Percentiles rank a stretch among this genome's conserved stretches.
These are phyloP conservation scores for Calonectria ilicicola DNA, from an alignment of 2,329 filamentous ascomycete species.

Conservation along the genomic window DNA sequence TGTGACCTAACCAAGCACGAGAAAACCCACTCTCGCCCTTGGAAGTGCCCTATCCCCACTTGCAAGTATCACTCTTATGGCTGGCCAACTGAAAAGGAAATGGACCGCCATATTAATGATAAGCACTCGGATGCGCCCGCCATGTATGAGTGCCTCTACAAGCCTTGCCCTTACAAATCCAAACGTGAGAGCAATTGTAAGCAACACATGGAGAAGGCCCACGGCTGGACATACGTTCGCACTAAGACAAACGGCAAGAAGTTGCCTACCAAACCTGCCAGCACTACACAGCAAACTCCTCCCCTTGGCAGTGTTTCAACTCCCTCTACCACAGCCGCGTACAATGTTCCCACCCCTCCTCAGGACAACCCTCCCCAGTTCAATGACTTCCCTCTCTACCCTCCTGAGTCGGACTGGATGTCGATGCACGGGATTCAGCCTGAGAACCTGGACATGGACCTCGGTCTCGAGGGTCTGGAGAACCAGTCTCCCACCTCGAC, in stretches of 20 bases:
- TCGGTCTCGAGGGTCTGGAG: slow-evolving; percentile 52
- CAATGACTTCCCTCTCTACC: slow-evolving; percentile 63
- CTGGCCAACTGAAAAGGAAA: slow-evolving; percentile 98
- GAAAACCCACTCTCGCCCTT: slow-evolving; percentile 96
- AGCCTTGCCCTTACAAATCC: slow-evolving; percentile 90
- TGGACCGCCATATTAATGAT: slow-evolving; percentile 95
- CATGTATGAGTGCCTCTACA: slow-evolving; percentile 86
- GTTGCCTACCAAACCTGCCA: slow-evolving; percentile 56
- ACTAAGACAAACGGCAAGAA: slow-evolving; percentile 91
- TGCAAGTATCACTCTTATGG: slow-evolving; percentile 94
- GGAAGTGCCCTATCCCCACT: slow-evolving; percentile 85
- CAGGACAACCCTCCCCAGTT: slow-evolving; percentile 56
- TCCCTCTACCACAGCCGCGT: slow-evolving; percentile 66
- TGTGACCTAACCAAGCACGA: slow-evolving; percentile 98
- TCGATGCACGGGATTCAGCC: slow-evolving; percentile 46
- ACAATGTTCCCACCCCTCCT: slow-evolving; percentile 69
- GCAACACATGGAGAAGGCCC: slow-evolving; percentile 98
- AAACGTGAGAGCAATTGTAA: slow-evolving; percentile 98
- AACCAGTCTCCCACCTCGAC: slow-evolving; percentile 54
- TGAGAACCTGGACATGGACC: slow-evolving; percentile 55
- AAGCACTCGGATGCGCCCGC: slow-evolving; percentile 87
- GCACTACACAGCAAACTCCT: slow-evolving; percentile 66
- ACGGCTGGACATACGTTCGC: slow-evolving; percentile 89
- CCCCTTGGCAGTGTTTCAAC: slow-evolving; percentile 72
- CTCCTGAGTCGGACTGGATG: slow-evolving; percentile 60